phyloP scores from a whole-genome alignment of 2,329 filamentous ascomycete species.

The Fusarium vanettenii region DNA sequence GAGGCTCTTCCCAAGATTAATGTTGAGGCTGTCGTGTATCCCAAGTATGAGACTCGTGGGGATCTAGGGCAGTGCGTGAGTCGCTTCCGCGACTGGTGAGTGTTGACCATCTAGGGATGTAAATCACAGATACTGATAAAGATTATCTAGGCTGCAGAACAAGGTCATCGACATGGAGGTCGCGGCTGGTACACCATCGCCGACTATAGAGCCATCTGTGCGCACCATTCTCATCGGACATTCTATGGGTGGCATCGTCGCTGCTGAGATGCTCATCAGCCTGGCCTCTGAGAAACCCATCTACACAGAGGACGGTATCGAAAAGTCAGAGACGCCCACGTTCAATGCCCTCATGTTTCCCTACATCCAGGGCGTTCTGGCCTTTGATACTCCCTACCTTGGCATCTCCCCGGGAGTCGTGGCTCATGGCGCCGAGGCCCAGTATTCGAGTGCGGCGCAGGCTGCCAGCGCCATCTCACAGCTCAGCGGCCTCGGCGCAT shows the following conservation, averaged over 20 bases:
- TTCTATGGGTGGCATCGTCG: conserved; percentile 94
- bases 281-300: conserved; percentile 70
- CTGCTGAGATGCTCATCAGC: conserved; percentile 85
- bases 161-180: conserved; percentile 96
- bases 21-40: conserved; percentile 78
- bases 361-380: conserved; percentile 88
- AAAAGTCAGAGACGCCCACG: conserved; percentile 48
- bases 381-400: conserved; percentile 94
- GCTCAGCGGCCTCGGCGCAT: conserved; percentile 73
- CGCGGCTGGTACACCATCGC: conserved; percentile 79
- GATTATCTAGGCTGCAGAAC: conserved; percentile 76
- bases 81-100: conserved; percentile 80
- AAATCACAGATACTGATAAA: neutral
- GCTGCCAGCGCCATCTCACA: conserved; percentile 76
- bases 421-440: conserved; percentile 87
- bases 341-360: conserved; percentile 86
- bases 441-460: conserved; percentile 78
- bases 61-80: conserved; percentile 78
- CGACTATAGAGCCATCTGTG: conserved; percentile 87
- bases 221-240: conserved; percentile 86
- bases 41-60: conserved; percentile 84
- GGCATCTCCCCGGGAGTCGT: conserved; percentile 85
- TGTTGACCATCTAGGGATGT: conserved; percentile 3
- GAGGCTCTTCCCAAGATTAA: conserved; percentile 75
- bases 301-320: conserved; percentile 57